Conservation (phyloP, 352 stramenopile species). For the Phytophthora capsici region DNA sequence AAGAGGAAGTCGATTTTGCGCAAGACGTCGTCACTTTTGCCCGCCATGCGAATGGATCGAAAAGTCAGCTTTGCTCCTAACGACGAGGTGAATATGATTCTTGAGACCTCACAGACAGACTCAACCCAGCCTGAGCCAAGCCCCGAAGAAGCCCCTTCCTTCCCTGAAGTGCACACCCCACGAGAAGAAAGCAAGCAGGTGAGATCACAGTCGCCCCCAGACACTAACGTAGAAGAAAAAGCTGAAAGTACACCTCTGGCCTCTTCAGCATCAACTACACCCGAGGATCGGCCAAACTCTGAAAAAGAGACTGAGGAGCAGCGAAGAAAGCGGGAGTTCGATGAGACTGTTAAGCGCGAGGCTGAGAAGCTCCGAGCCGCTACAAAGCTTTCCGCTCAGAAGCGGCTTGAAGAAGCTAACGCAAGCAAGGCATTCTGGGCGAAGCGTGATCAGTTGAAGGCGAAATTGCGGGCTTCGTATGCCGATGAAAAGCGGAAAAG, state of each 20-base stretch:
- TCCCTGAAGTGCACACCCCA: not conserved
- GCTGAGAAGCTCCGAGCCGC: slow-evolving; percentile 67
- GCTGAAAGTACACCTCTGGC: slow-evolving; percentile 5
- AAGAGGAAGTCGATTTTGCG: slow-evolving; percentile 44
- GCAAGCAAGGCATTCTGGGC: slow-evolving; percentile 68
- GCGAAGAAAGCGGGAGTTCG: slow-evolving; percentile 55
- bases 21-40: slow-evolving; percentile 37
- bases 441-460: slow-evolving; percentile 61
- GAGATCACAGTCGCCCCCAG: slow-evolving; percentile 10
- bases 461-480: slow-evolving; percentile 36
- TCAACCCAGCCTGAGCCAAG: slow-evolving; percentile 33
- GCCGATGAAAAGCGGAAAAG: slow-evolving; percentile 17
- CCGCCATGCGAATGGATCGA: slow-evolving; percentile 1
- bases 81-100: slow-evolving; percentile 32
- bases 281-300: not conserved
- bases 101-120: slow-evolving; percentile 34
- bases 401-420: slow-evolving; percentile 79
- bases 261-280: not conserved
- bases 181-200: slow-evolving; percentile 4
- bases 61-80: slow-evolving; percentile 47
- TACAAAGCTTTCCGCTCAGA: slow-evolving; percentile 74
- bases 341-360: slow-evolving; percentile 71
- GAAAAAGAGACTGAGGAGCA: slow-evolving; percentile 45
- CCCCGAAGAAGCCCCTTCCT: slow-evolving; percentile 16
- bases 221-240: too few relatives aligned